A percentile compares a stretch with the other conserved stretches of the same genome.
Conservation (phyloP, 257 asterid genomes). For the Rauvolfia tetraphylla region DNA sequence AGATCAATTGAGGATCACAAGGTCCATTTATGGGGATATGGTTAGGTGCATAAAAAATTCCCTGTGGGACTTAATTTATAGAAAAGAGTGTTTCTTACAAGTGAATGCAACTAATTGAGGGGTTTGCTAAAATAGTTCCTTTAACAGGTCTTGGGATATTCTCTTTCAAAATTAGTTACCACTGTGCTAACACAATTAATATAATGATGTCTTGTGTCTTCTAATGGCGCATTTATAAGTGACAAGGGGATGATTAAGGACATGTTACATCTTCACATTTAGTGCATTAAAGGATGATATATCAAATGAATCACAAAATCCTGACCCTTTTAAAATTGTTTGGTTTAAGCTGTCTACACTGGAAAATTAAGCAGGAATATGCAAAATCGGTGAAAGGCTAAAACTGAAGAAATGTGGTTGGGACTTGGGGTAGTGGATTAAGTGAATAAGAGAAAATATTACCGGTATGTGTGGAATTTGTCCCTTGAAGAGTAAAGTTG, state of each 20-base stretch:
- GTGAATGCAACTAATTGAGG: neutral
- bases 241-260: neutral
- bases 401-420: neutral
- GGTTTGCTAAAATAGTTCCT: neutral
- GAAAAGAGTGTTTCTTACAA: neutral
- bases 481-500: neutral
- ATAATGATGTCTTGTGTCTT: neutral
- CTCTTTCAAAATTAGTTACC: neutral
- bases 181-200: neutral
- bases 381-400: neutral
- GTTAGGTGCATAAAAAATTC: no score
- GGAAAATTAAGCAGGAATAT: neutral
- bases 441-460: neutral
- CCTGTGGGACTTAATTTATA: no score
- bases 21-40: no score
- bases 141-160: neutral
- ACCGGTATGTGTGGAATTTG: neutral
- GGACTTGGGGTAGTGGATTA: neutral
- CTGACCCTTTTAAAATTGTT: neutral
- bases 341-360: neutral
- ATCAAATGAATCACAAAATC: neutral
- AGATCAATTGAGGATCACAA: no score
- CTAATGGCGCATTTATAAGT: neutral
- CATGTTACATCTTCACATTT: neutral
- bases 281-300: neutral